Evolutionary conservation across 192 early-diverging fungal species (phyloP).

Genomic region (Chytriomyces sp.): DNA sequence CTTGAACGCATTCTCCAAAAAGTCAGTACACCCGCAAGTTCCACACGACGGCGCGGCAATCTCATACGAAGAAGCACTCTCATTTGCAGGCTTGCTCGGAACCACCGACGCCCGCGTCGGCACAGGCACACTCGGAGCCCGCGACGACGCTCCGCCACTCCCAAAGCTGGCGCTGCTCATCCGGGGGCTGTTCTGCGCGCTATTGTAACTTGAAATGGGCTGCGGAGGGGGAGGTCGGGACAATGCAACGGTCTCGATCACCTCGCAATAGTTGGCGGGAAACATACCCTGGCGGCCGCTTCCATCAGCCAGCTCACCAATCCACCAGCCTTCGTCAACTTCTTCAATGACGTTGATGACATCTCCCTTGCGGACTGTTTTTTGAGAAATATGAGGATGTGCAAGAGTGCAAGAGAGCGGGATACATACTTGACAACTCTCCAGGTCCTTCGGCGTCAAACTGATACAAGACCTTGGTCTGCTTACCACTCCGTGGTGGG

Average conservation of each 20-base stretch:
- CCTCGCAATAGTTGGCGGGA: constrained; percentile 88
- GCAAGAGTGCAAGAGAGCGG: background rate
- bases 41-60: constrained; percentile 47
- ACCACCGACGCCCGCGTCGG: background rate
- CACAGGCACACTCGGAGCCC: constrained; percentile 7
- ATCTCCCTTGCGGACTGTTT: constrained; percentile 76
- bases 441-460: constrained; percentile 80
- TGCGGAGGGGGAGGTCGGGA: background rate
- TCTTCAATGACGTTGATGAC: constrained; percentile 82
- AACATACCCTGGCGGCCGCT: constrained; percentile 81
- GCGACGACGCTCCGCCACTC: background rate
- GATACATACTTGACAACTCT: constrained; percentile 70
- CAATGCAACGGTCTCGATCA: constrained; percentile 13
- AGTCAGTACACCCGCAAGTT: constrained; percentile 76
- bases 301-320: constrained; percentile 75
- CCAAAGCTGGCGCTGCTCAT: constrained; percentile 8
- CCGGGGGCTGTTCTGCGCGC: background rate
- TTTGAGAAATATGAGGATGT: background rate
- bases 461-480: constrained; percentile 73
- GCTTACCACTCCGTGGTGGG: constrained; percentile 45
- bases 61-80: background rate
- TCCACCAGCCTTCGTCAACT: constrained; percentile 95
- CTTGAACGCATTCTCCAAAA: constrained; percentile 74
- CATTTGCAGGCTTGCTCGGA: constrained; percentile 3
- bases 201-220: background rate